phyloP scores from a whole-genome alignment of 176 grass and related monocot genomes.

The Eragrostis curvula region DNA sequence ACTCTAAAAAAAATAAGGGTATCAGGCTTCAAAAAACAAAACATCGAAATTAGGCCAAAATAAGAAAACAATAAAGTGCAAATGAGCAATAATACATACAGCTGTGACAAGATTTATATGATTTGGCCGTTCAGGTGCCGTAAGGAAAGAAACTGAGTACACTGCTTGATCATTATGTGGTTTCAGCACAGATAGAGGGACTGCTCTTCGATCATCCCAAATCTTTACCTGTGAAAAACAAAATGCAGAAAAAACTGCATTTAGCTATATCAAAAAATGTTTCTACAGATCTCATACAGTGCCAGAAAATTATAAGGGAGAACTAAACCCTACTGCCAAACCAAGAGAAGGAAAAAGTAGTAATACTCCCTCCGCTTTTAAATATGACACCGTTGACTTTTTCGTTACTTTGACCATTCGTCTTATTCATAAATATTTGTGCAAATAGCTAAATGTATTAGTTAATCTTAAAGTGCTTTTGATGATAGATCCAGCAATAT shows the following conservation, averaged over 20 bases:
- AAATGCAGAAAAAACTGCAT: conserved; percentile 15
- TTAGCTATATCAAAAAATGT: conserved; percentile 12
- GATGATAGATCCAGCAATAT: too few relatives aligned
- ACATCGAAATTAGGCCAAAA: not conserved
- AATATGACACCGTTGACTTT: too few relatives aligned
- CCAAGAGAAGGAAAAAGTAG: not conserved
- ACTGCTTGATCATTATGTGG: conserved; percentile 85
- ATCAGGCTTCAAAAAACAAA: not conserved
- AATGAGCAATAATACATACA: conserved; percentile 55
- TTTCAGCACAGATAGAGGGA: conserved; percentile 65
- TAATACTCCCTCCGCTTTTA: too few relatives aligned
- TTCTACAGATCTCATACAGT: conserved; percentile 15
- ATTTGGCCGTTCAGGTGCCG: conserved; percentile 71
- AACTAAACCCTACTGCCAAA: not conserved
- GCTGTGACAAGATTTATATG: conserved; percentile 96
- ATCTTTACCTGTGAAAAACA: conserved; percentile 77
- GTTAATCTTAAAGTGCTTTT: too few relatives aligned
- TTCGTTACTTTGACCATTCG: too few relatives aligned
- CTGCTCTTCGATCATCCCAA: conserved; percentile 83
- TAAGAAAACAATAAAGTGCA: not conserved
- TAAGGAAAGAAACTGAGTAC: conserved; percentile 83
- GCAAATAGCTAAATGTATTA: too few relatives aligned
- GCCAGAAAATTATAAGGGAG: not conserved
- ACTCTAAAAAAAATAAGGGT: not conserved
- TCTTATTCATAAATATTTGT: too few relatives aligned